Evolutionary conservation across 305 asterid species (phyloP).

Genomic region (Fraxinus sp.): DNA sequence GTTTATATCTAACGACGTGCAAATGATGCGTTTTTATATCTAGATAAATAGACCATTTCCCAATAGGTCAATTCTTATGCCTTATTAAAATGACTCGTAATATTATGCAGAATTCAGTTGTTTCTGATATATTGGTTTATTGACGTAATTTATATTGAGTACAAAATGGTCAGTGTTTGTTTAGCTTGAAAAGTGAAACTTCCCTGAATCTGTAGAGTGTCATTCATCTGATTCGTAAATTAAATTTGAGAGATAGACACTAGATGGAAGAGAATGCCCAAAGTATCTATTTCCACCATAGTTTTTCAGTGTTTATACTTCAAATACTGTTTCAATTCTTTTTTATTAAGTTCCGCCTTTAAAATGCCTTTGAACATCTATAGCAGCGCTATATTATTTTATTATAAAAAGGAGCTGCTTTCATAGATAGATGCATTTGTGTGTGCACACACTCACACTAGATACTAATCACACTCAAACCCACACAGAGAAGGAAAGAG

Average conservation of each 20-base stretch:
- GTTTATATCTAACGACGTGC: no score
- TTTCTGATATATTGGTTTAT: no score
- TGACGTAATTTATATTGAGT: no score
- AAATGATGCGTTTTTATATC: no score
- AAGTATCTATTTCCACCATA: not conserved
- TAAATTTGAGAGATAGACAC: not conserved
- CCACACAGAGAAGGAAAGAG: not conserved
- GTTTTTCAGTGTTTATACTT: not conserved
- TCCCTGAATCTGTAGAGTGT: not conserved
- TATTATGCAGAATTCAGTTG: no score
- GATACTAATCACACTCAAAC: not conserved
- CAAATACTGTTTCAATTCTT: not conserved
- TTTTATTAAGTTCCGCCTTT: not conserved
- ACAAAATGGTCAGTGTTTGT: no score
- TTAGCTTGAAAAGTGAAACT: no score
- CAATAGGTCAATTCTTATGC: no score
- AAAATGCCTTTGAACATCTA: not conserved
- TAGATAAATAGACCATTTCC: no score
- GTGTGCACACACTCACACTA: not conserved
- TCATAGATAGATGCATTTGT: not conserved
- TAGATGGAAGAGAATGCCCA: not conserved
- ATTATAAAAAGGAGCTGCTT: not conserved
- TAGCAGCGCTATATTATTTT: not conserved
- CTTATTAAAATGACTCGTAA: no score
- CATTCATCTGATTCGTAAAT: not conserved